These are phyloP conservation scores for Termitomyces heimii DNA, from an alignment of 768 basidiomycete species.

Conservation along the genomic window DNA sequence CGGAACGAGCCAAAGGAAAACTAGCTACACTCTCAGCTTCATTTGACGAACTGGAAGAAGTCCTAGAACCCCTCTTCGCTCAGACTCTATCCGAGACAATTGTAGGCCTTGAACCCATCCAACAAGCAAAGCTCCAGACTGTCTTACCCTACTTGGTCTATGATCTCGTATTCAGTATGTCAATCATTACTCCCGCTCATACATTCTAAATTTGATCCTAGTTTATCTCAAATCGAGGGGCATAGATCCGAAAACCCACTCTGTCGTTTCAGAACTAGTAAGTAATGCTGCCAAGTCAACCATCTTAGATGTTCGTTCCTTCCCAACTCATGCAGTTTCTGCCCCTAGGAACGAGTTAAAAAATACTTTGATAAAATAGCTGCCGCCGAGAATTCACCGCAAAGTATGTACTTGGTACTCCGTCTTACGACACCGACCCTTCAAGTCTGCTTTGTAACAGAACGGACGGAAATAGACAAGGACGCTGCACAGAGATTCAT, in stretches of 20 bases:
- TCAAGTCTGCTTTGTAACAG: slow-evolving; percentile 18
- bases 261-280: slow-evolving; percentile 70
- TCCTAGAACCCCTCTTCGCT: slow-evolving; percentile 61
- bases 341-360: slow-evolving; percentile 59
- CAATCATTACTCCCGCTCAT: neutral
- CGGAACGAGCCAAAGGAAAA: slow-evolving; percentile 37
- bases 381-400: slow-evolving; percentile 61
- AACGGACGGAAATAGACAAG: slow-evolving; percentile 59
- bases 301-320: slow-evolving; percentile 1
- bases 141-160: slow-evolving; percentile 78
- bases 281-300: slow-evolving; percentile 17
- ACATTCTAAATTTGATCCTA: slow-evolving; percentile 21
- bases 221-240: slow-evolving; percentile 81
- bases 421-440: neutral
- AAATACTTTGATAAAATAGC: slow-evolving; percentile 83
- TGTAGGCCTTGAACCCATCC: slow-evolving; percentile 59
- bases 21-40: slow-evolving; percentile 47
- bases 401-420: slow-evolving; percentile 33
- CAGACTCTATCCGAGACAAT: slow-evolving; percentile 65
- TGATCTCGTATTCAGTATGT: slow-evolving; percentile 80
- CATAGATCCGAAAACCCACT: slow-evolving; percentile 74
- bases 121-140: slow-evolving; percentile 79
- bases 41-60: slow-evolving; percentile 63
- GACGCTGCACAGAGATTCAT: slow-evolving; percentile 79
- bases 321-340: neutral